Evolutionary conservation across 805 yeast species (phyloP), one percentile per base, ranked within the genome.

Genomic region (Candida nonsorbophila): DNA sequence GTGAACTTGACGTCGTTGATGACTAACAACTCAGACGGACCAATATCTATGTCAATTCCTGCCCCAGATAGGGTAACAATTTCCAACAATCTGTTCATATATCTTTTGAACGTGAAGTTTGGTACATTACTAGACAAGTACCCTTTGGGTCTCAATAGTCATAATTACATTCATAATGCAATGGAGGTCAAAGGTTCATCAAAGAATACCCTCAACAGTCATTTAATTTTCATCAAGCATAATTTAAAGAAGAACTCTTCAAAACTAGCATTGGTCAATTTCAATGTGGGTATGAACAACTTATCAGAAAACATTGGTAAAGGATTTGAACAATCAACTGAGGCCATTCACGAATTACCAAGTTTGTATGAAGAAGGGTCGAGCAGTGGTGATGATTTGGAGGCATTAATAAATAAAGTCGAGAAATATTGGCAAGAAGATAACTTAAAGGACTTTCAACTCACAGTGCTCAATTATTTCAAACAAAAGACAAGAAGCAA

Each of bases 291-390:
- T 4, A 56, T 72, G 20, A 84, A 84, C 43, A 73, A 72, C 28
- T 62, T 84, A 34, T 71, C 74, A 35, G 87, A 83, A 42, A 74
- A 84, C 8, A 49, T 84, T 16, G 88, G 88, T 16, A 81, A 77
- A 45, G 72, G 79, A 21, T 59, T 77, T 24, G 22, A 30, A 12
- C 23, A 27, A 5, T 32, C 4, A 24, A 16, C 10, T 26, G 23
- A 7, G 11, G 20, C 10, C 20, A 7, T 18, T 7, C 20, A 18
- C 20, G 10, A 18, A 16, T 16, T 7, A 9, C 17, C 27, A 24
- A 32, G 6, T 32, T 39, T n/a, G n/a, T n/a, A n/a, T n/a, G n/a
- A n/a, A n/a, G n/a, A n/a, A n/a, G n/a, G n/a, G n/a, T n/a, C n/a
- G n/a, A n/a, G n/a, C n/a, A n/a, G n/a, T n/a, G n/a, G n/a, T n/a